Percentiles rank a stretch among this genome's conserved stretches.
phyloP scores from a whole-genome alignment of 139 green algal genomes.

The Diplosphaera chodatii region DNA sequence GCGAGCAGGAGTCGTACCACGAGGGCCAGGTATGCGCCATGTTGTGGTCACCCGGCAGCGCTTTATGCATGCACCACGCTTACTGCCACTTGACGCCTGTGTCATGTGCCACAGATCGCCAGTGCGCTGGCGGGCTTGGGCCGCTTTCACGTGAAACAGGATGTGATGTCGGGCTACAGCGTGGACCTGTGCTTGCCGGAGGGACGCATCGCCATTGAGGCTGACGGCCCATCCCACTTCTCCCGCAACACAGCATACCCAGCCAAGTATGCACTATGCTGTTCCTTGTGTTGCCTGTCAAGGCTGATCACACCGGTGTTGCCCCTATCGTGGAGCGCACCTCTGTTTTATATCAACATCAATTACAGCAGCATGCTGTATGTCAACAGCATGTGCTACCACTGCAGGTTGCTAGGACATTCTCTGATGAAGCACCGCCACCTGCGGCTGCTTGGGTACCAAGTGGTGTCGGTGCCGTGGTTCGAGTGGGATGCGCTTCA shows the following conservation, averaged over 20 bases:
- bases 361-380: no score
- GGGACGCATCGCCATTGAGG: conserved; percentile 4
- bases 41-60: not conserved
- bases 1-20: not conserved
- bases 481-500: conserved; percentile 8
- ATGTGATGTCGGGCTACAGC: not conserved
- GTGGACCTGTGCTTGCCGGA: conserved; percentile 8
- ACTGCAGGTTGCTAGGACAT: not conserved
- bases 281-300: no score
- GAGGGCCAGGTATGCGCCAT: not conserved
- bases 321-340: no score
- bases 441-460: not conserved
- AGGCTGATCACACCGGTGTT: no score
- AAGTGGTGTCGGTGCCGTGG: conserved; percentile 1
- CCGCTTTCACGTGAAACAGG: conserved; percentile 1
- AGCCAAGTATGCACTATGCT: not conserved
- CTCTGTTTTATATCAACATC: no score
- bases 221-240: conserved; percentile 6
- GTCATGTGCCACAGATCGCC: not conserved
- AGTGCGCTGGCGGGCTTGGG: not conserved
- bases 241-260: not conserved
- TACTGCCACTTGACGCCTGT: no score
- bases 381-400: no score
- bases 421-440: conserved; percentile 10
- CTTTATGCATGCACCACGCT: no score